Conservation (phyloP, 345 rosid species). For the Ceriops decandra region DNA sequence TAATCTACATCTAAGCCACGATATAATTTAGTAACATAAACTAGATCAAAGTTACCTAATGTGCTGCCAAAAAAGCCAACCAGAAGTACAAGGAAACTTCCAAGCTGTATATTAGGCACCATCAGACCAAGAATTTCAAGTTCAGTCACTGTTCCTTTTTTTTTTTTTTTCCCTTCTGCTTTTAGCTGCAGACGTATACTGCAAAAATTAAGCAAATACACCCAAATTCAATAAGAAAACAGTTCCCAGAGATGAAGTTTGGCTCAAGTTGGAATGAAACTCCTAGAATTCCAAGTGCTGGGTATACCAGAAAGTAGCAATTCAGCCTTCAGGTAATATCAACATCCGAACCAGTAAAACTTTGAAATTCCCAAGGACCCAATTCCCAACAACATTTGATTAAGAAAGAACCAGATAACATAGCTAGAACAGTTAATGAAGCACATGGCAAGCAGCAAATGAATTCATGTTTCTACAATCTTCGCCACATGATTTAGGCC, state of each 20-base stretch:
- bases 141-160: background rate
- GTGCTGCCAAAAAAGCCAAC: conserved; percentile 32
- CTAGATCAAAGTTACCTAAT: conserved; percentile 42
- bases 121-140: conserved; percentile 33
- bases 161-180: background rate
- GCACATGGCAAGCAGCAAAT: background rate
- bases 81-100: conserved; percentile 41
- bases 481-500: no score
- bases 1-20: background rate
- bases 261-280: conserved; percentile 6
- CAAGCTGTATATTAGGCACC: conserved; percentile 49
- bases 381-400: background rate
- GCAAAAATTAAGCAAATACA: background rate
- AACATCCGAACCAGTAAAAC: background rate
- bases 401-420: background rate
- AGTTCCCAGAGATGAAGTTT: conserved; percentile 6
- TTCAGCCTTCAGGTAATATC: background rate
- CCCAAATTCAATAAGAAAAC: conserved; percentile 1
- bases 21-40: background rate
- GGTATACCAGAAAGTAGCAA: background rate
- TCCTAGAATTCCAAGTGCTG: background rate
- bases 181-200: conserved; percentile 11
- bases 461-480: no score
- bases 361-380: no score
- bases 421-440: background rate